Evolutionary conservation across 1,139 yeast genomes (phyloP).

Genomic region (Nakaseomyces kungkrabaensis): DNA sequence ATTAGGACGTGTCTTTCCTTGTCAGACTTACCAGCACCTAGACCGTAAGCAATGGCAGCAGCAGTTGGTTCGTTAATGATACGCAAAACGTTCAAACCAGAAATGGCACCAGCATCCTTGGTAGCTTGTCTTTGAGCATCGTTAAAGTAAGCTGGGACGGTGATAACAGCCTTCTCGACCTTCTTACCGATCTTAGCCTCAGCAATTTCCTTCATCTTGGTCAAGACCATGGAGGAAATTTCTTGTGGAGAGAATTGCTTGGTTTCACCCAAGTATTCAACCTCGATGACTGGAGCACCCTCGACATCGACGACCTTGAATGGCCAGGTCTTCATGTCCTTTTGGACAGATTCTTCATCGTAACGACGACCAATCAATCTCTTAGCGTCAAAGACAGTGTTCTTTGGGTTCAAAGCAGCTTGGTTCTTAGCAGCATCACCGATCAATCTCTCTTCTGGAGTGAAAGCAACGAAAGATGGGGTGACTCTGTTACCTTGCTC

Average conservation of each 20-base stretch:
- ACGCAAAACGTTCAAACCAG: constrained; percentile 93
- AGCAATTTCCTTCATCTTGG: constrained; percentile 97
- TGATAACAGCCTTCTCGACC: constrained; percentile 90
- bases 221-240: constrained; percentile 89
- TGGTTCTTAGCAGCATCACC: constrained; percentile 84
- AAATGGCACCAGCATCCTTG: constrained; percentile 97
- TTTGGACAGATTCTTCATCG: constrained; percentile 84
- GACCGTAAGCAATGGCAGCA: constrained; percentile 97
- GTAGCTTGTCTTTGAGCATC: constrained; percentile 98
- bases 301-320: constrained; percentile 80
- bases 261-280: constrained; percentile 84
- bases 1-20: constrained; percentile 85
- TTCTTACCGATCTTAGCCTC: constrained; percentile 90
- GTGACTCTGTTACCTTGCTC: constrained; percentile 99
- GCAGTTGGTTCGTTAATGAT: constrained; percentile 98
- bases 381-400: constrained; percentile 97
- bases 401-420: constrained; percentile 93
- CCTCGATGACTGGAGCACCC: constrained; percentile 89
- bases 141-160: constrained; percentile 96
- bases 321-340: constrained; percentile 85
- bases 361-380: constrained; percentile 95
- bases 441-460: constrained; percentile 58
- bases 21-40: constrained; percentile 74
- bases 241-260: constrained; percentile 94
- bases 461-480: constrained; percentile 97